phyloP scores from a whole-genome alignment of 2,329 filamentous ascomycete genomes.

The Pestalotiopsis sp. region DNA sequence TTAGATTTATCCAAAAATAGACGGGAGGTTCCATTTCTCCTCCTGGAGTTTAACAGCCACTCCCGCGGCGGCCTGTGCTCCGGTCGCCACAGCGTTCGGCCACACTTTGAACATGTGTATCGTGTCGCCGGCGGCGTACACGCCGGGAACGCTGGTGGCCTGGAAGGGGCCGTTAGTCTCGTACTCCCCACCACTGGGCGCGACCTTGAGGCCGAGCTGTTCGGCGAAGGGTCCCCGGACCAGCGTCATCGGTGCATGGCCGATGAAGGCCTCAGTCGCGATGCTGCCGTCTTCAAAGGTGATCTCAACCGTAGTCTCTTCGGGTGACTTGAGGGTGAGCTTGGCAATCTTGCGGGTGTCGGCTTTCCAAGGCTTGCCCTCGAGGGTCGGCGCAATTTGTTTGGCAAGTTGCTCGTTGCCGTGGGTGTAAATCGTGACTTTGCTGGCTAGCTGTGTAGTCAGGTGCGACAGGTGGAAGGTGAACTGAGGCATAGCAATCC shows the following conservation, averaged over 20 bases:
- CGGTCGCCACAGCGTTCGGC: conserved; percentile 8
- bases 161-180: conserved; percentile 18
- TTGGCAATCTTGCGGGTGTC: background rate
- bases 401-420: conserved; percentile 17
- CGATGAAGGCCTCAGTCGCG: conserved; percentile 23
- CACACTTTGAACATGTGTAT: conserved; percentile 1
- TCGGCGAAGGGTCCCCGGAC: conserved; percentile 18
- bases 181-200: conserved; percentile 22
- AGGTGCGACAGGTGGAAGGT: conserved; percentile 20
- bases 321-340: background rate
- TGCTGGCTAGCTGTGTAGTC: conserved; percentile 18
- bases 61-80: conserved; percentile 3
- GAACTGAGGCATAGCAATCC: conserved; percentile 11
- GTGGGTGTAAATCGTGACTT: conserved; percentile 23
- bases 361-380: background rate
- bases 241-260: conserved; percentile 19
- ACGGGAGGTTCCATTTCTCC: conserved; percentile 1
- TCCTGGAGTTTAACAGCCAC: conserved; percentile 10
- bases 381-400: conserved; percentile 12
- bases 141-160: conserved; percentile 20
- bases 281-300: conserved; percentile 17
- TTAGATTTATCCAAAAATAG: conserved; percentile 3
- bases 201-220: conserved; percentile 15
- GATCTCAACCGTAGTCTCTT: conserved; percentile 16
- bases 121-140: conserved; percentile 22